Evolutionary conservation across 768 basidiomycete species (phyloP), one percentile per base, ranked within the genome.

Genomic region (Pleurotus salmoneostramineus): DNA sequence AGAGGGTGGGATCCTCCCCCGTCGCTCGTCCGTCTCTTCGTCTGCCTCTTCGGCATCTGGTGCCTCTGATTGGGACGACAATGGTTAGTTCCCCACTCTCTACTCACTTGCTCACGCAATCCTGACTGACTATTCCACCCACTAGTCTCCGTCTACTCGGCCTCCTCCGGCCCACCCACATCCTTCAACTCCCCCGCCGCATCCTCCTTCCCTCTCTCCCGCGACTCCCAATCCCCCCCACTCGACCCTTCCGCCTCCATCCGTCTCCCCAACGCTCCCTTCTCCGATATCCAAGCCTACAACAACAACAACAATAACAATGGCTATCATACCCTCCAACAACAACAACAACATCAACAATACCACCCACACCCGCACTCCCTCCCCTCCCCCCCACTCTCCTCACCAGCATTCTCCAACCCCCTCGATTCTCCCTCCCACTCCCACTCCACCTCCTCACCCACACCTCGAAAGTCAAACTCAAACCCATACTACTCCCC

Each of bases 41-140:
- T 87, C 76, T 58, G 79, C 76, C 54, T 82, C 80, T 50, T 83
- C 81, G 0, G 79, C 78, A 62, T 79, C 81, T 62, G 82, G 78
- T 45, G 78, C 77, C 6, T 90, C 88, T 62, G 91, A 93, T 67
- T 93, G 90, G 89, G 90, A 93, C 67, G 90, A 91, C 69, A 82
- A 73, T 72, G 79, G 89, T 90, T 68, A 66, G 88, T 76, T 49
- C 35, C 31, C 64, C 58, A 55, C 40, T 54, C 56, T 42, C 61
- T 59, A 50, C 54, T 57, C 32, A 48, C 56, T n/a, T 56, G 56
- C 48, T 58, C 47, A 11, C 43, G 59, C 50, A 66, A 57, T 68
- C 69, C 45, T 62, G n/a, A n/a, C n/a, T n/a, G n/a, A 55, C 31
- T 50, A 33, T 49, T 31, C 40, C 45, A 35, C 49, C 58, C 34